Conservation (phyloP, 257 asterid genomes). For the Nicotiana otophora region DNA sequence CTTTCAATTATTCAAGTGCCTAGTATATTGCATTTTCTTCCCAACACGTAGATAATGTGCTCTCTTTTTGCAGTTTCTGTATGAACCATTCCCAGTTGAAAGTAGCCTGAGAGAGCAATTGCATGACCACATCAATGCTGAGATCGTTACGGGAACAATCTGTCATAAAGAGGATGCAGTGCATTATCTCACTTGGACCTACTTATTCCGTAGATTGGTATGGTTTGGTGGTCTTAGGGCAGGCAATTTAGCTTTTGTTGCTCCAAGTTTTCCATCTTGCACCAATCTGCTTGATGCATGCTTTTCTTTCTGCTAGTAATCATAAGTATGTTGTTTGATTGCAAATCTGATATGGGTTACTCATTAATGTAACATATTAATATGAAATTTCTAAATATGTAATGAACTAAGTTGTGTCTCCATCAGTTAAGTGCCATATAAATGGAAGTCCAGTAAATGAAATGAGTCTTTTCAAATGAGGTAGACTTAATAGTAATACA, state of each 20-base stretch:
- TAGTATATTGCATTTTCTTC: not conserved
- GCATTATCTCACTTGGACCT: constrained; percentile 99
- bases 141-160: constrained; percentile 94
- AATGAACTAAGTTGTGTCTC: not conserved
- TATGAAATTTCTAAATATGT: not conserved
- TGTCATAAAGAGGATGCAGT: constrained; percentile 87
- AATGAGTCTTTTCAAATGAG: not conserved
- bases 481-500: not conserved
- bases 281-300: not conserved
- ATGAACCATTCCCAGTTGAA: constrained; percentile 99
- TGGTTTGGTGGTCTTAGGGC: constrained; percentile 12
- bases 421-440: not conserved
- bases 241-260: not conserved
- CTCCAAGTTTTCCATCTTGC: not conserved
- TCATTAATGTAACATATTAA: not conserved
- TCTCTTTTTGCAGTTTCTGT: constrained; percentile 63
- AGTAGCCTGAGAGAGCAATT: constrained; percentile 94
- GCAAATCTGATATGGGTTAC: not conserved
- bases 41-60: constrained; percentile 17
- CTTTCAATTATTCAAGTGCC: not conserved
- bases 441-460: constrained; percentile 1
- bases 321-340: not conserved
- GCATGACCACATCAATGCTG: constrained; percentile 96
- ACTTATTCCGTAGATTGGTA: constrained; percentile 96
- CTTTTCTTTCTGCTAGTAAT: not conserved